Evolutionary conservation across 768 basidiomycete genomes (phyloP), one percentile per base, ranked within the genome.

Genomic region (Lactarius hengduanensis): DNA sequence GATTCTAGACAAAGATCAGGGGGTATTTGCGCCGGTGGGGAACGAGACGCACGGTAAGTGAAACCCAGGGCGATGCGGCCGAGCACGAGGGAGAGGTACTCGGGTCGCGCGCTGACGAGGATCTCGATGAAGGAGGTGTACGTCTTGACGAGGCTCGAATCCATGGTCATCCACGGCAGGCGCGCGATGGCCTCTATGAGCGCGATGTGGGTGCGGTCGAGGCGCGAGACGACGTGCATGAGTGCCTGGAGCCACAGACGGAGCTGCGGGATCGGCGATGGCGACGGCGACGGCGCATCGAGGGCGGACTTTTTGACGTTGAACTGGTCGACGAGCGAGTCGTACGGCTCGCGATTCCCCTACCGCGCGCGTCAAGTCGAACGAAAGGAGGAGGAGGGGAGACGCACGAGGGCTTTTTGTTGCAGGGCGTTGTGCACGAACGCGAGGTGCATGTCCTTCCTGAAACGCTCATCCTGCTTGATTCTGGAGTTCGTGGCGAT

Each of bases 81-180:
- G 6, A 98, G 85, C 7, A 98, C 87, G 61, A 91, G 82, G 28
- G 89, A 89, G 38, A 96, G 82, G 77, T 96, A 98, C 78, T 97
- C 94, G 66, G 96, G 92, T 68, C 90, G 80, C 28, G 96, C 93
- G 68, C 91, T 94, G 71, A 96, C 84, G 47, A 99, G 85, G 81
- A 96, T 92, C 32, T 93, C 92, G 57, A 94, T 85, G 74, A 97
- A 97, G 41, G 90, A 84, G 36, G 89, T 90, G 77, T 96, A 98
- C 5, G 89, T 87, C 76, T 89, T 90, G 61, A 96, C 94, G 70
- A 96, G 91, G 40, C 80, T 78, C 38, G 84, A 84, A 73, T 96
- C 95, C 77, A 94, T 86, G n/a, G 87, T 91, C 18, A 91, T 89
- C 97, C 97, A 99, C 15, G 94, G 93, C 73, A 98, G 82, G 68